Evolutionary conservation across 1,284 basidiomycete species (phyloP).

Genomic region (Leccinum solheimii): DNA sequence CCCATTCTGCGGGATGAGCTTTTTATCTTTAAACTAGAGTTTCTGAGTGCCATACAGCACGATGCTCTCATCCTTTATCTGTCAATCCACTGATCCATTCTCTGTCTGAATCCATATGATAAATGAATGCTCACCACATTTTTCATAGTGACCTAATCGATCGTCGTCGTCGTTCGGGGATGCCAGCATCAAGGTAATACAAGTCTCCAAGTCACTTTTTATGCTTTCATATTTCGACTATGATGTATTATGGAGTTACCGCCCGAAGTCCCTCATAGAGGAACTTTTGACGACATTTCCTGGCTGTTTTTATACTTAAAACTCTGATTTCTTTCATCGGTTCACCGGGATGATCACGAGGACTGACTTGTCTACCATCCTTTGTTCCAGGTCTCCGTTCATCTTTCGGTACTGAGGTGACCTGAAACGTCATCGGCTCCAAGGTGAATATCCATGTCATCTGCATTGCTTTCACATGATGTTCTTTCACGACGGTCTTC

Average conservation of each 20-base stretch:
- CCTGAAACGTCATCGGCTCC: not conserved
- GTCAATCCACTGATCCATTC: slow-evolving; percentile 61
- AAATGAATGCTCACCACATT: slow-evolving; percentile 7
- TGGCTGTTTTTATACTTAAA: slow-evolving; percentile 16
- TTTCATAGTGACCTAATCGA: not conserved
- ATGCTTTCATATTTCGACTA: not conserved
- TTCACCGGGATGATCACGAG: not conserved
- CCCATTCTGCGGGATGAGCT: slow-evolving; percentile 51
- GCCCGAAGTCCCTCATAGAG: slow-evolving; percentile 22
- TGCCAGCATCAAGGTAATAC: slow-evolving; percentile 7
- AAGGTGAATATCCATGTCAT: slow-evolving; percentile 13
- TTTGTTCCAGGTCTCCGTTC: not conserved
- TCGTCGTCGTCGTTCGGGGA: not conserved
- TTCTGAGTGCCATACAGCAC: slow-evolving; percentile 67
- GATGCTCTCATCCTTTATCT: slow-evolving; percentile 64
- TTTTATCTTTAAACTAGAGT: slow-evolving; percentile 81
- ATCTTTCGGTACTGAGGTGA: not conserved
- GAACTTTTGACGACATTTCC: slow-evolving; percentile 25
- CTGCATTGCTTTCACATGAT: slow-evolving; percentile 42
- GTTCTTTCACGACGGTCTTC: slow-evolving; percentile 86
- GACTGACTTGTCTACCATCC: slow-evolving; percentile 7
- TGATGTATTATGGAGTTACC: slow-evolving; percentile 41
- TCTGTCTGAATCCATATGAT: slow-evolving; percentile 4
- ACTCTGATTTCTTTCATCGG: slow-evolving; percentile 36
- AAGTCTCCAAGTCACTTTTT: not conserved